A percentile compares a stretch with the other conserved stretches of the same genome.
These are phyloP conservation scores for Fusarium falciforme DNA, from an alignment of 2,329 filamentous ascomycete species.

Conservation along the genomic window DNA sequence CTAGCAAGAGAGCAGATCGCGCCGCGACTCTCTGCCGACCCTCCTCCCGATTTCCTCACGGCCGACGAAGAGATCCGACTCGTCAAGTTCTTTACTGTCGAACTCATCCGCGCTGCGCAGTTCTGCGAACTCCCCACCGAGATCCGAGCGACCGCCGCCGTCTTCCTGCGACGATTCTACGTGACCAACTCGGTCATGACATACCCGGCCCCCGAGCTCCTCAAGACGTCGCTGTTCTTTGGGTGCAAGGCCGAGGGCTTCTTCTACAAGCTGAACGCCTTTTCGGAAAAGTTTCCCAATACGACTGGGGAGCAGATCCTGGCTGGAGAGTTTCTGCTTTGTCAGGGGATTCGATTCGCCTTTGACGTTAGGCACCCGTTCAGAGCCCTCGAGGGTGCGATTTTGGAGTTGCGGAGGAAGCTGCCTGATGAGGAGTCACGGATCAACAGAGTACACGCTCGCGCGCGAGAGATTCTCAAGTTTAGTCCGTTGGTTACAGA, in stretches of 20 bases:
- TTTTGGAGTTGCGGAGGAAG: constrained; percentile 82
- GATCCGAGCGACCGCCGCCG: constrained; percentile 76
- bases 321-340: constrained; percentile 91
- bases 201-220: constrained; percentile 89
- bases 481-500: constrained; percentile 88
- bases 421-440: constrained; percentile 68
- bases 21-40: constrained; percentile 63
- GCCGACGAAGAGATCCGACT: constrained; percentile 85
- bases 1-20: constrained; percentile 74
- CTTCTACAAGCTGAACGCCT: constrained; percentile 74
- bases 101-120: constrained; percentile 67
- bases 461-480: constrained; percentile 79
- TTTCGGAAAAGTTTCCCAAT: constrained; percentile 76
- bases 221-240: constrained; percentile 92
- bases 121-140: constrained; percentile 64
- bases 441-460: constrained; percentile 73
- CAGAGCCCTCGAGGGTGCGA: constrained; percentile 84
- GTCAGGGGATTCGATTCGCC: constrained; percentile 91
- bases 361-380: constrained; percentile 95
- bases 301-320: constrained; percentile 85
- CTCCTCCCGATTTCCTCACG: constrained; percentile 81
- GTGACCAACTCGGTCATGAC: constrained; percentile 96
- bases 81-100: constrained; percentile 79
- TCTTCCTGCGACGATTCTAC: constrained; percentile 95
- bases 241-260: constrained; percentile 92